Evolutionary conservation across 352 stramenopile species (phyloP), one percentile per base, ranked within the genome.

Genomic region (Pythium monospermum): DNA sequence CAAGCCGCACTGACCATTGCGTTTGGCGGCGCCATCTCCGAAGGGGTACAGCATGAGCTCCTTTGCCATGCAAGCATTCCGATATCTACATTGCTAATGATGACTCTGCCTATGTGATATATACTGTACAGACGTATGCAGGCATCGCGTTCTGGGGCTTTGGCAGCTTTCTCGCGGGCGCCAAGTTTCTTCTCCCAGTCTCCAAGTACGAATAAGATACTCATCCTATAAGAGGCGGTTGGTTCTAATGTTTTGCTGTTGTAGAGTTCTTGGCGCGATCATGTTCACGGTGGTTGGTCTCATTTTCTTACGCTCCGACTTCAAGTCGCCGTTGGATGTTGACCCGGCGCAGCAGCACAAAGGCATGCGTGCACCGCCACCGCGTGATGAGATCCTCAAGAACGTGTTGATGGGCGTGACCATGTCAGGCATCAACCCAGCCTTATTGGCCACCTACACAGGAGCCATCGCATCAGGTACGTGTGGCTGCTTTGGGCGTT

Each of bases 131-230:
- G 84, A 93, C 83, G 30, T 95, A 95, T 40, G 85, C 85, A 12
- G 83, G 79, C 1, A 87, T 95, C 31, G 85, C 85, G 37, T 95
- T 94, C 41, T 95, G 85, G 85, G 85, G 85, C 19, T 95, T 95
- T 66, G 85, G 85, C 2, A 94, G 83, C 58, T 94, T 95, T 46
- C 61, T 95, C 28, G 83, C 82, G 1, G 83, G 85, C 7, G 74
- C 81, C 30, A 91, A 90, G 52, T 92, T 87, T 53, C 50, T 95
- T 15, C 38, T 95, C 13, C 85, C 85, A 8, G 59, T 91, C 6
- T 93, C 85, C 48, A 94, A 95, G 85, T 95, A 75, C 26, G 79
- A 73, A 15, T 18, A 4, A 11, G 25, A 4, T 49, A 27, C 12
- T 30, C 25, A 23, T 54, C 6, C 25, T 23, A 11, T 40, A 51